Base-by-base conservation (phyloP, 176 grass and related monocot genomes). In the Musa itinerans region DNA sequence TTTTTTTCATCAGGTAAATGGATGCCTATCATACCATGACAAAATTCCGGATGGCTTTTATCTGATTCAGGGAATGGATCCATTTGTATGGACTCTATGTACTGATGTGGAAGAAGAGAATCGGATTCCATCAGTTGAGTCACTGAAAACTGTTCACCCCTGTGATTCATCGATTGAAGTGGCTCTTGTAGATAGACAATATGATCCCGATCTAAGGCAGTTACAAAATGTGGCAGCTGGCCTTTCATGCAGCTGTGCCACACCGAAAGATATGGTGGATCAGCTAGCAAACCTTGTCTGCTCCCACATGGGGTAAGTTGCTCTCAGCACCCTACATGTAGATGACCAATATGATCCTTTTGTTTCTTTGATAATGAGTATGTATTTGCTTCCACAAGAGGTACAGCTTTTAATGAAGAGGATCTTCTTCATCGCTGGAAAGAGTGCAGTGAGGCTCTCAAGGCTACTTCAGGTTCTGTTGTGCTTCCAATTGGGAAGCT, bases 11-110 rank as follows among this genome's bases (percentile, higher is more conserved):
- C 85, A 96, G 92, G 86, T 92, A 74, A 92, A 89, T 74, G 92
- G 92, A 52, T 76, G 84, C 61, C 72, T 96, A 53, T 92, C 86
- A 11, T 96, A 92, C 78, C 82, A 85, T 56, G 92, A 96, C 76
- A 92, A 80, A 74, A 69, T 96, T 75, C 84, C 86, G 0, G 86
- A 92, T 55, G 92, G 92, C 27, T 96, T 96, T 54, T 96, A 92
- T 78, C 29, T 81, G 77, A 89, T 96, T 53, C 89, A 89, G 26
- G 92, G 89, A 80, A 89, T 96, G 84, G 83, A 96, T 78, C 89
- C 92, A 29, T 85, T 86, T 84, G 23, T 96, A 72, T 96, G 92
- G 92, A 81, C 92, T 54, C 77, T 96, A 72, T 92, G 89, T 76
- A 92, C 81, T 62, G 87, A 89, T 58, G 67, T 87, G 82, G 80